Conservation (phyloP, 257 asterid species). For the Asclepias syriaca region DNA sequence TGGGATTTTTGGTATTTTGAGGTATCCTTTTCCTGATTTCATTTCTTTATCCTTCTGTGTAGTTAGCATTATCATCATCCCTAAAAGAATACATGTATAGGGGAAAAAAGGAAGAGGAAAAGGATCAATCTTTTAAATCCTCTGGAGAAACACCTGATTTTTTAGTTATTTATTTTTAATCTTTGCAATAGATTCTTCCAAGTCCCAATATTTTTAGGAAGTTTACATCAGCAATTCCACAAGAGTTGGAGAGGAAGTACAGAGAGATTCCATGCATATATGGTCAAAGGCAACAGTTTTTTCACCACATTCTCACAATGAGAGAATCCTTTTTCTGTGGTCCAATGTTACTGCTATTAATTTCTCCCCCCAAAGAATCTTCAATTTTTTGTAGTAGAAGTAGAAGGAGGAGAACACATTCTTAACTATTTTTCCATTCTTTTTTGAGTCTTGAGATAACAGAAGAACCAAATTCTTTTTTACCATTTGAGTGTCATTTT, state of each 20-base stretch:
- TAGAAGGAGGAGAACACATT: neutral
- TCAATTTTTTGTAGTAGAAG: neutral
- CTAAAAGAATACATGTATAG: neutral
- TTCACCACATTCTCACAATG: neutral
- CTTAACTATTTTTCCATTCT: neutral
- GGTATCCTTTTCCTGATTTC: neutral
- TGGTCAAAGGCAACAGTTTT: neutral
- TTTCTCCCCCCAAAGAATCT: neutral
- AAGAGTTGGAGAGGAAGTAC: neutral
- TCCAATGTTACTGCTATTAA: constrained; percentile 1
- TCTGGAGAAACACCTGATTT: neutral
- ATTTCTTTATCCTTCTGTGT: neutral
- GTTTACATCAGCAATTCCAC: constrained; percentile 3
- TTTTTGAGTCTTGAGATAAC: neutral
- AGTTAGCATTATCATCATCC: neutral
- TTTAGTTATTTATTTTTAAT: neutral
- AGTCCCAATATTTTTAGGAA: neutral
- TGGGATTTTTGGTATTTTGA: neutral
- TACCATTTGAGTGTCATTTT: constrained; percentile 13
- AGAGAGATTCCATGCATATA: neutral
- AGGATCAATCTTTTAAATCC: neutral
- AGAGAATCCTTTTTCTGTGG: neutral
- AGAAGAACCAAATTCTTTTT: constrained; percentile 14
- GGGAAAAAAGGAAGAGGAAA: too few relatives aligned
- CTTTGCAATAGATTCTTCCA: constrained; percentile 4